A percentile compares a stretch with the other conserved stretches of the same genome.
These are phyloP conservation scores for Trypanosomatidae sp. DNA, from an alignment of 208 protist genomes.

Conservation along the genomic window DNA sequence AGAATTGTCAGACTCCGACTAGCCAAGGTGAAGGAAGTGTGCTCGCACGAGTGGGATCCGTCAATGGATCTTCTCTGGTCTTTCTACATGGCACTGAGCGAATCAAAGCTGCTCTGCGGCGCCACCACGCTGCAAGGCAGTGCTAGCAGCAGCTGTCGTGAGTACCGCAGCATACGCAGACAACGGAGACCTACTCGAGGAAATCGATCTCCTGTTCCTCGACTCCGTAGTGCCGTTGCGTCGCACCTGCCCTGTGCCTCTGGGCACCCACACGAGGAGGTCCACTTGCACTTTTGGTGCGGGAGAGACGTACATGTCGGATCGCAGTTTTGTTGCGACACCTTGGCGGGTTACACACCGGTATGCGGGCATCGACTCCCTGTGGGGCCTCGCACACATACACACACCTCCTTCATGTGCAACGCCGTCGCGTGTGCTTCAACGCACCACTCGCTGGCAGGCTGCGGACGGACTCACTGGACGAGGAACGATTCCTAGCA, in stretches of 20 bases:
- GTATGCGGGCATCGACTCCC: neutral
- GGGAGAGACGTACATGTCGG: neutral
- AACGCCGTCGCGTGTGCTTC: too few relatives aligned
- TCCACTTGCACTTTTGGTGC: neutral
- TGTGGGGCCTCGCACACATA: too few relatives aligned
- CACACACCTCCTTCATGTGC: too few relatives aligned
- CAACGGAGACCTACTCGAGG: neutral
- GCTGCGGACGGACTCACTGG: too few relatives aligned
- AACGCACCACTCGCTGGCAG: too few relatives aligned
- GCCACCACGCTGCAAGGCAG: neutral
- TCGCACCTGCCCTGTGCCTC: neutral
- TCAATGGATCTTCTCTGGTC: neutral
- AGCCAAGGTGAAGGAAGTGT: neutral
- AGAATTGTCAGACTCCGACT: neutral
- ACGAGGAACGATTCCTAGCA: too few relatives aligned
- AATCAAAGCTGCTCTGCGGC: neutral
- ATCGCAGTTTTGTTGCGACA: neutral
- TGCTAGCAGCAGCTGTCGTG: neutral
- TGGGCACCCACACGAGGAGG: neutral
- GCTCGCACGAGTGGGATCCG: neutral
- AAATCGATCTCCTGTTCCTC: neutral
- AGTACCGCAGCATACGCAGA: neutral
- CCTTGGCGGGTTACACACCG: neutral
- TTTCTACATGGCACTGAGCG: neutral
- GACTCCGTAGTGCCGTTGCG: neutral